Evolutionary conservation across 2,329 filamentous ascomycete species (phyloP).

Genomic region (Cercospora nicotianae): DNA sequence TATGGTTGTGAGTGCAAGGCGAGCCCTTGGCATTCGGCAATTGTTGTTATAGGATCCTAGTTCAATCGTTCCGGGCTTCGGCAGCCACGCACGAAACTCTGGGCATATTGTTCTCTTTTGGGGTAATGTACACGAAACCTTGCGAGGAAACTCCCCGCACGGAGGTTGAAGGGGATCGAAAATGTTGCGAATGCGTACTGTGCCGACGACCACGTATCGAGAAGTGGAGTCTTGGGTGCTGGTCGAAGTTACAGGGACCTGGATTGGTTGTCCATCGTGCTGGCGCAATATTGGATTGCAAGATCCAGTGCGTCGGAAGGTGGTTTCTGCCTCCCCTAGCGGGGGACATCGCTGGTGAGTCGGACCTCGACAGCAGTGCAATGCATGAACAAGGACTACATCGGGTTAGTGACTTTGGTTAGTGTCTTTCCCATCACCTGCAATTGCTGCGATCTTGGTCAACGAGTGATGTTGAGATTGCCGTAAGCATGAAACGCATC

Average conservation of each 20-base stretch:
- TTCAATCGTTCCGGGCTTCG: not conserved
- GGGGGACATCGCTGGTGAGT: not conserved
- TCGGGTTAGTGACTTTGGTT: not conserved
- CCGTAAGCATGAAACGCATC: not conserved
- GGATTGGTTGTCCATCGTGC: not conserved
- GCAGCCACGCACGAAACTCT: not conserved
- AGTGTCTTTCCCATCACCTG: not conserved
- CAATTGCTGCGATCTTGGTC: not conserved
- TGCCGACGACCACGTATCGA: not conserved
- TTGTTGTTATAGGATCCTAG: not conserved
- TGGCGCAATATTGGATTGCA: not conserved
- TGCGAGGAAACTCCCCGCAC: not conserved
- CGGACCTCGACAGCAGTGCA: not conserved
- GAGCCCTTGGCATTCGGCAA: not conserved
- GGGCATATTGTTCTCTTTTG: not conserved
- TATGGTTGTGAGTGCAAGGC: not conserved
- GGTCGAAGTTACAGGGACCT: not conserved
- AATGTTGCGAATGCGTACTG: not conserved
- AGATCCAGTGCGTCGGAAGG: not conserved
- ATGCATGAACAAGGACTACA: not conserved
- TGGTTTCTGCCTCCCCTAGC: not conserved
- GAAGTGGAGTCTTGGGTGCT: not conserved
- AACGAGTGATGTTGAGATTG: not conserved
- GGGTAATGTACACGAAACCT: not conserved
- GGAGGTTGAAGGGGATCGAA: not conserved